phyloP scores from a whole-genome alignment of 225 moss, liverwort and hornwort species.

The Marchantia polymorpha region DNA sequence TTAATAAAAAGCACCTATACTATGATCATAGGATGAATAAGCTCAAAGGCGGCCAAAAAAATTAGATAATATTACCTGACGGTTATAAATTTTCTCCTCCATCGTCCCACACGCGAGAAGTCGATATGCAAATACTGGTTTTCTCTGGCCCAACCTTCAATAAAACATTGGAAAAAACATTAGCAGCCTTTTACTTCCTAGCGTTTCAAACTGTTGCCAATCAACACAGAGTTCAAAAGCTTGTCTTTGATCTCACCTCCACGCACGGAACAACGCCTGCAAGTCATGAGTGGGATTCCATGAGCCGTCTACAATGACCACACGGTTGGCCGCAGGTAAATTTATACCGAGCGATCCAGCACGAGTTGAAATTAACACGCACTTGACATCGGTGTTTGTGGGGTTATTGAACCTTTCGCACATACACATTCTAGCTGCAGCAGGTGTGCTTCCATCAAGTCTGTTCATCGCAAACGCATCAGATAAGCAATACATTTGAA shows the following conservation, averaged over 20 bases:
- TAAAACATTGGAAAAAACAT: background rate
- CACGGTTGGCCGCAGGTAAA: conserved; percentile 93
- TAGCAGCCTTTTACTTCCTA: background rate
- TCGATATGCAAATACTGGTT: conserved; percentile 88
- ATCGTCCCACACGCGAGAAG: conserved; percentile 93
- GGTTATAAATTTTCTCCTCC: conserved; percentile 98
- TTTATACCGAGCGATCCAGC: conserved; percentile 97
- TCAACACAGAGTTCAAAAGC: background rate
- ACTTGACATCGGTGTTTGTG: conserved; percentile 58
- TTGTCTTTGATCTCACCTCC: conserved; percentile 57
- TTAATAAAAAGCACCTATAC: too few relatives aligned
- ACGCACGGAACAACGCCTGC: conserved; percentile 92
- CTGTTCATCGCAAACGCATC: conserved; percentile 32
- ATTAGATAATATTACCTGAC: conserved; percentile 55
- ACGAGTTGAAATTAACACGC: conserved; percentile 86
- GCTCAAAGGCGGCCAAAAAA: too few relatives aligned
- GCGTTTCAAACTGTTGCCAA: background rate
- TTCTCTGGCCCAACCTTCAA: conserved; percentile 88
- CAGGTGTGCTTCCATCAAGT: conserved; percentile 87
- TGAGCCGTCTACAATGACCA: conserved; percentile 93
- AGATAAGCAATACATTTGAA: background rate
- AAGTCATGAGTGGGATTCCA: conserved; percentile 99
- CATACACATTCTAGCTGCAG: conserved; percentile 64
- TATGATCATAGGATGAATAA: too few relatives aligned
- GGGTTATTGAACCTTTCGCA: conserved; percentile 89